These are phyloP conservation scores for Macrotyloma uniflorum DNA, from an alignment of 306 rosid genomes.

Conservation along the genomic window DNA sequence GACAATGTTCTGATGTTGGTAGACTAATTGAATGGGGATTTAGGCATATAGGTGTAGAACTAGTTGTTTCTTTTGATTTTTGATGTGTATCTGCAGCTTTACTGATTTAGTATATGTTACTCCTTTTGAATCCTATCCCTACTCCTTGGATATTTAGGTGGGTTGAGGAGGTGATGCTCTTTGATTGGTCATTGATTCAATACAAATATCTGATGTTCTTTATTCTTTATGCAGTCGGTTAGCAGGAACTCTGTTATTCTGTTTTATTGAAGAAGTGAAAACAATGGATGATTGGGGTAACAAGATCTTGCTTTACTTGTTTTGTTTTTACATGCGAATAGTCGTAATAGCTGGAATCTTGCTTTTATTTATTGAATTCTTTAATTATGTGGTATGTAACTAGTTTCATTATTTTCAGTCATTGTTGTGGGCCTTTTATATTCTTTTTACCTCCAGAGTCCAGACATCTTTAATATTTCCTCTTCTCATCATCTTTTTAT, in stretches of 20 bases:
- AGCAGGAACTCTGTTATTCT: slow-evolving; percentile 16
- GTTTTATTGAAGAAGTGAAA: slow-evolving; percentile 15
- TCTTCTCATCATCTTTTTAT: background rate
- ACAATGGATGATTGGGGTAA: slow-evolving; percentile 87
- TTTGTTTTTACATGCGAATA: background rate
- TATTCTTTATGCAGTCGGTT: slow-evolving; percentile 24
- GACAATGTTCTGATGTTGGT: background rate
- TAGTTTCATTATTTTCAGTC: background rate
- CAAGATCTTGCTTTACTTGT: background rate
- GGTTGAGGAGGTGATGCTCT: background rate
- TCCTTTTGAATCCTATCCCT: background rate
- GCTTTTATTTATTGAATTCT: background rate
- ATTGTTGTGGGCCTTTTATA: background rate
- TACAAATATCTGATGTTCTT: slow-evolving; percentile 2
- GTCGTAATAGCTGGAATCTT: background rate
- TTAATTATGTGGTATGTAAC: background rate
- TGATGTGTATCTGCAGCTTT: background rate
- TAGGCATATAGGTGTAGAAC: background rate
- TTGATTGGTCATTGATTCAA: background rate
- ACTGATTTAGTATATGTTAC: background rate
- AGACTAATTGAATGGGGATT: background rate
- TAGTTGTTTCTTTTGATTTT: background rate
- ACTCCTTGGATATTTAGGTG: background rate
- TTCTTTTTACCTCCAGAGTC: background rate
- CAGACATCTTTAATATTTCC: background rate